These are phyloP conservation scores for Digitaria exilis DNA, from an alignment of 202 grass and related monocot genomes.

Conservation along the genomic window DNA sequence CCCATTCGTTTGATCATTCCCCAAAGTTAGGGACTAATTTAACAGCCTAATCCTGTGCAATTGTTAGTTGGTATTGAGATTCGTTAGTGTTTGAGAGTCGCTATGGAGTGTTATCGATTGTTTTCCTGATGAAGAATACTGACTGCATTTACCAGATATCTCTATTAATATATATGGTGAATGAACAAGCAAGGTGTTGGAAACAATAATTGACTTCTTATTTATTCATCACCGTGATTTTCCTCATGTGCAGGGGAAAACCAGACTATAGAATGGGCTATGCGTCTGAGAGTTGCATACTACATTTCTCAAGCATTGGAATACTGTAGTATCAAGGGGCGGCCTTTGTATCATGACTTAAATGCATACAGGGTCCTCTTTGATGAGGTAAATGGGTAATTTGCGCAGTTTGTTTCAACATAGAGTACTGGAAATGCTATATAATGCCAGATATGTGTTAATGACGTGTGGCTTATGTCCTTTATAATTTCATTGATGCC, in stretches of 20 bases:
- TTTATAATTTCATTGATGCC: not conserved
- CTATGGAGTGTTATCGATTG: not conserved
- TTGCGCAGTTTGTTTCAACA: slow-evolving; percentile 13
- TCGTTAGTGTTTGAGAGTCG: not conserved
- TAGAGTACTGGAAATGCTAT: not conserved
- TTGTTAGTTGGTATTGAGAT: not conserved
- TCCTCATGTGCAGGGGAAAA: slow-evolving; percentile 77
- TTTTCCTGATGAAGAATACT: not conserved
- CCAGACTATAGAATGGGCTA: slow-evolving; percentile 93
- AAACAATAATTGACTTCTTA: slow-evolving; percentile 4
- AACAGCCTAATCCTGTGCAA: not conserved
- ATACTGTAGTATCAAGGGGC: slow-evolving; percentile 71
- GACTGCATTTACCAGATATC: not conserved
- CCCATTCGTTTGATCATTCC: not conserved
- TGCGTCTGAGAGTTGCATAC: slow-evolving; percentile 87
- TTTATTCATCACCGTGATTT: not conserved
- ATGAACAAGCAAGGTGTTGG: not conserved
- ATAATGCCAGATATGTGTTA: not conserved
- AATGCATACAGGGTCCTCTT: slow-evolving; percentile 96
- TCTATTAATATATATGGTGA: not conserved
- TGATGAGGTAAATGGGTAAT: slow-evolving; percentile 64
- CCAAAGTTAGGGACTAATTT: not conserved
- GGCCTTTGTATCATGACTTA: slow-evolving; percentile 89
- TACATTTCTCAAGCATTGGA: slow-evolving; percentile 94
- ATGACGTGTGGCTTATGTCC: not conserved